A percentile compares a stretch with the other conserved stretches of the same genome.
Conservation (phyloP, 371 early-diverging fungal genomes). For the Rhizopus arrhizus region DNA sequence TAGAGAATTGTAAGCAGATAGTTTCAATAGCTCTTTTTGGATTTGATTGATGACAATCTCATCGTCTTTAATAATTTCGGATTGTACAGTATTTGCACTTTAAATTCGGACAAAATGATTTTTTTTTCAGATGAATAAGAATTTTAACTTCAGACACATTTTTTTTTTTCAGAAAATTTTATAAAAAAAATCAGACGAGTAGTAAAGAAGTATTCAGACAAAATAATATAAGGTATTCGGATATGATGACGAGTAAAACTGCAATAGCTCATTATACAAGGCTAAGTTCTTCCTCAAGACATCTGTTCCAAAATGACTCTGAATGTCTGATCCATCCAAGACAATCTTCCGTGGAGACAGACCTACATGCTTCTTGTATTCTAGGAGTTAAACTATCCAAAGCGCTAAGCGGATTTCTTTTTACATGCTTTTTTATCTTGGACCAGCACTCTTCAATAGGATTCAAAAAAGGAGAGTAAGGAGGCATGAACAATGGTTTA, state of each 20-base stretch:
- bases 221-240: not conserved
- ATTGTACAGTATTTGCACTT: no score
- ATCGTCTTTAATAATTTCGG: no score
- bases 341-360: constrained; percentile 3
- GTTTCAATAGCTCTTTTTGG: no score
- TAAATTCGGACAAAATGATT: no score
- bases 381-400: constrained; percentile 1
- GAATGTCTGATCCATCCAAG: constrained; percentile 6
- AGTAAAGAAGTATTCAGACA: constrained; percentile 6
- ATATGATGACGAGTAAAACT: not conserved
- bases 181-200: not conserved
- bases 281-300: not conserved
- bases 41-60: no score
- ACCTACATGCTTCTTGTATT: constrained; percentile 5
- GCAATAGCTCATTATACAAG: not conserved
- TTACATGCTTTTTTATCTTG: constrained; percentile 4
- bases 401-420: constrained; percentile 1
- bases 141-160: no score
- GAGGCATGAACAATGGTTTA: constrained; percentile 3
- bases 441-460: no score
- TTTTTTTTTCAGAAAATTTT: constrained; percentile 4
- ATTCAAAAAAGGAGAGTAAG: constrained; percentile 4
- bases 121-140: no score
- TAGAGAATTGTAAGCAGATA: no score
- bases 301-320: constrained; percentile 3